Evolutionary conservation across 495 filamentous ascomycete species (phyloP), one percentile per base, ranked within the genome.

Genomic region (Penicillium cosmopolitanum): DNA sequence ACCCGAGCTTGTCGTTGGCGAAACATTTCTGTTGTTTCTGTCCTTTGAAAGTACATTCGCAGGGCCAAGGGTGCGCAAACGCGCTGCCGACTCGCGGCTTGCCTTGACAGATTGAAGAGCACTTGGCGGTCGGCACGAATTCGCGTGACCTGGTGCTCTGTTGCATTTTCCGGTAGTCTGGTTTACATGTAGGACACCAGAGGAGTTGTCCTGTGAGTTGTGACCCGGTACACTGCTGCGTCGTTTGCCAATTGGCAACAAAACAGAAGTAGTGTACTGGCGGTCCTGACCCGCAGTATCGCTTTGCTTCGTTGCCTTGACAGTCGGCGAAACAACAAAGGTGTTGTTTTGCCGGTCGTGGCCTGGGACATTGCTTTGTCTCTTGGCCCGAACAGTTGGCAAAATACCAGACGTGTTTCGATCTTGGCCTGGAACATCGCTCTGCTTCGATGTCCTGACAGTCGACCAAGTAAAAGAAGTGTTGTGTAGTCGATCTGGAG

Each of bases 1-100:
- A 13, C 18, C n/a, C 15, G 28, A 21, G 12, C 8, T 15, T 3
- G 19, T 35, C 28, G 50, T 35, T 18, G 23, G 13, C 28, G n/a
- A n/a, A 16, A 12, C 16, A 13, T 51, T 33, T 35, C 31, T 34
- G 28, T 36, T 35, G 28, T 18, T 51, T 25, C 10, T 16, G 15
- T 28, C 50, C 28, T 25, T 28, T 6, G 28, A 13, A 36, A 21
- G 16, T n/a, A 28, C 18, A 19, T 11, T 16, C 31, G 11, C 12
- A 35, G 18, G 15, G 15, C 51, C 35, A 54, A 43, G 2, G 6
- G 34, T 43, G 5, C 60, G 50, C 56, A 44, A 58, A 51, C 56
- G 53, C 28, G 48, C 9, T 15, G 35, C 50, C 21, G 64, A 33
- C 8, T 56, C 46, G 43, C 35, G 42, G 28, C 18, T 34, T 8